phyloP scores from a whole-genome alignment of 2,329 filamentous ascomycete genomes.

The Botryotinia globosa region DNA sequence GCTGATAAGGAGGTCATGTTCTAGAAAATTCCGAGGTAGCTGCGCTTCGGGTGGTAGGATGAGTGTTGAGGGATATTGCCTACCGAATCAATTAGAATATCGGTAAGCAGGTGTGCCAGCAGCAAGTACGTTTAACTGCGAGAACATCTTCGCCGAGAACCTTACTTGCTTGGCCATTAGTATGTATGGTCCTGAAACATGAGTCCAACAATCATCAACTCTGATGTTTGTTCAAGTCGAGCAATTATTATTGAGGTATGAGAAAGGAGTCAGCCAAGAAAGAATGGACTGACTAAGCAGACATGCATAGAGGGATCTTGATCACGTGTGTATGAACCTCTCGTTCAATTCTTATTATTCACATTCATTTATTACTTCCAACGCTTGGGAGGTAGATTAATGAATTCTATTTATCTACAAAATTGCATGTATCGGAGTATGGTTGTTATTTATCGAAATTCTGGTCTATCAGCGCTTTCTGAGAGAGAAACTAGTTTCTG shows the following conservation, averaged over 20 bases:
- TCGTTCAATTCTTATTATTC: background rate
- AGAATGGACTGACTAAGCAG: background rate
- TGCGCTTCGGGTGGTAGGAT: background rate
- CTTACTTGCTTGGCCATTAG: background rate
- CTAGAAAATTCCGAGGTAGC: background rate
- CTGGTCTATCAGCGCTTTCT: background rate
- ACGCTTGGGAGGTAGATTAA: background rate
- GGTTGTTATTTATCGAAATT: too few species aligned
- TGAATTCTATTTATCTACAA: background rate
- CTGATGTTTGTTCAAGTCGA: background rate
- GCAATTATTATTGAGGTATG: background rate
- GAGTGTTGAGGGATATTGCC: background rate
- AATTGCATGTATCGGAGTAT: background rate
- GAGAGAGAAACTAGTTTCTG: background rate
- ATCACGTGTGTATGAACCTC: background rate
- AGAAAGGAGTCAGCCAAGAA: background rate
- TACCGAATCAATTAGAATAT: background rate
- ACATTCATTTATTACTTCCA: background rate
- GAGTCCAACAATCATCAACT: background rate
- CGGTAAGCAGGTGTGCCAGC: background rate
- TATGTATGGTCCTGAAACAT: background rate
- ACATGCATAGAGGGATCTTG: background rate
- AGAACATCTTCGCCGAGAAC: background rate
- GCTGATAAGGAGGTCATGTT: background rate
- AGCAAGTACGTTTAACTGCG: background rate